Conservation (phyloP, 208 protist species). For the Jaenimonas drosophilae region DNA sequence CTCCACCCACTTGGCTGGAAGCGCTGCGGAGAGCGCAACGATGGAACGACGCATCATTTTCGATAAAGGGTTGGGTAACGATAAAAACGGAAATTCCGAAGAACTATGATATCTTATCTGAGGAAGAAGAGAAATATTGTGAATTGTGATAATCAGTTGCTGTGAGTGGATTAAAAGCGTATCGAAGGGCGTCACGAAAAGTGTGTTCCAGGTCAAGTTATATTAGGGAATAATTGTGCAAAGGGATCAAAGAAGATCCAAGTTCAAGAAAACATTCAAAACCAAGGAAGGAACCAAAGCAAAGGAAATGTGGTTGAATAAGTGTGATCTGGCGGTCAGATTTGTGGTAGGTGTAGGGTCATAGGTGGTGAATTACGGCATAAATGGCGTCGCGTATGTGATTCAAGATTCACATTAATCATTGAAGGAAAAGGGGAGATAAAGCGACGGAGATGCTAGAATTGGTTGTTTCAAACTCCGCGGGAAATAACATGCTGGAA, state of each 20-base stretch:
- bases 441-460: no score
- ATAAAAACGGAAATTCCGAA: constrained; percentile 7
- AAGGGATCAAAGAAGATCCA: constrained; percentile 7
- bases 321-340: constrained; percentile 4
- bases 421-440: no score
- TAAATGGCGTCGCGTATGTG: no score
- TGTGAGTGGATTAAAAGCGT: not conserved
- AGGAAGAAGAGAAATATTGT: constrained; percentile 6
- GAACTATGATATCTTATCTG: constrained; percentile 4
- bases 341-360: constrained; percentile 2
- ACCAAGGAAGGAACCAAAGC: not conserved
- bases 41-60: constrained; percentile 63
- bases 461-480: no score
- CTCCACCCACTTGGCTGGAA: constrained; percentile 53
- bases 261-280: not conserved
- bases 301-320: not conserved
- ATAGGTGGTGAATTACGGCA: not conserved
- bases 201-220: not conserved
- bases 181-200: not conserved
- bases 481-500: no score
- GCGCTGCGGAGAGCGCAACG: constrained; percentile 15
- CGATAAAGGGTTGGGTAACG: no score
- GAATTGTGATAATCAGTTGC: no score
- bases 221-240: constrained; percentile 6
- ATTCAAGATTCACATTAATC: no score